Base-by-base conservation (phyloP, 192 early-diverging fungal genomes). In the Linnemannia elongata region DNA sequence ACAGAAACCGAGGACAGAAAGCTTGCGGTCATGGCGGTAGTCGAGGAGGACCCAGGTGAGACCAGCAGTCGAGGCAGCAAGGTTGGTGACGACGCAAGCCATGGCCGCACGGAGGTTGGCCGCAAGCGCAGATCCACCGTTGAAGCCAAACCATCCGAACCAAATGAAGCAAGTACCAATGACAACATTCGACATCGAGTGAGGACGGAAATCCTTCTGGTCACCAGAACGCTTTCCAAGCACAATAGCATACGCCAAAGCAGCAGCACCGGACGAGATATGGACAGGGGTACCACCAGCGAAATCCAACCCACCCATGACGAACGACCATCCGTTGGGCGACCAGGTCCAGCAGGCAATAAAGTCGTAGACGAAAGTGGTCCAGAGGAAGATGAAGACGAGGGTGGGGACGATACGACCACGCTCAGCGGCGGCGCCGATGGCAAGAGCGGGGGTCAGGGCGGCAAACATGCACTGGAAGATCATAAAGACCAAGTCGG, bases 111-210 rank as follows among this genome's bases (percentile, higher is more conserved):
- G 95, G 41, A 95, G 80, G 76, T 96, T 97, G 41, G 95, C 94
- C 4, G 93, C 91, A 42, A 96, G 89, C 18, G 94, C 95, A 45
- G 95, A 95, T 55, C 97, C 98, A 72, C 94, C 97, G 89, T 99
- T 98, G 92, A 99, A 99, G 0, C 97, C 97, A 72, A 96, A 96
- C 98, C 98, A 99, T 69, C 98, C 97, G 74, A 97, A 97, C 97
- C 97, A 98, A 69, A 99, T 91, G 63, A 99, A 92, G 49, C 93
- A 92, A 36, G 96, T 95, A 33, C 97, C 98, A 55, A 99, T 91
- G 78, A 98, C 95, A 35, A 98, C 97, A 89, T 97, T 96, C 83
- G 95, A 94, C 89, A 98, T 94, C 90, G 96, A 96, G 89, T 98
- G 97, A 20, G 97, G 97, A 71, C 94, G 94, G 89, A 94, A 96